phyloP scores from a whole-genome alignment of 768 basidiomycete species.

The Sistotremastrum niveocremeum region DNA sequence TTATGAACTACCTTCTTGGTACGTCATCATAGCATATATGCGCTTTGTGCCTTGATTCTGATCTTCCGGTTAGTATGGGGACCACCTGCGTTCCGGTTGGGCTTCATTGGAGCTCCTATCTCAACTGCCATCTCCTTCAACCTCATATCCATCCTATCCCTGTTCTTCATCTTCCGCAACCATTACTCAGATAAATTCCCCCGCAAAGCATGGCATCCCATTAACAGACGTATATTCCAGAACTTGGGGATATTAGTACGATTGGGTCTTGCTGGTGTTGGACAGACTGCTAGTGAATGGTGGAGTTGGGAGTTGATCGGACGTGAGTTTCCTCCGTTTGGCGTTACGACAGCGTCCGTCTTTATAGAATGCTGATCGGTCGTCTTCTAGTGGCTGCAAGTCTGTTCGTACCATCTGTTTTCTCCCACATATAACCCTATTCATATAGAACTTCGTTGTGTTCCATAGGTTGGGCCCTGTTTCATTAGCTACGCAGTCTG shows the following conservation, averaged over 20 bases:
- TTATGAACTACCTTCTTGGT: slow-evolving; percentile 82
- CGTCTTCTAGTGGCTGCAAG: slow-evolving; percentile 35
- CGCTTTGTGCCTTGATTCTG: not conserved
- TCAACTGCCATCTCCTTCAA: slow-evolving; percentile 85
- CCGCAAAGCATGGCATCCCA: slow-evolving; percentile 71
- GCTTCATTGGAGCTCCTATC: slow-evolving; percentile 86
- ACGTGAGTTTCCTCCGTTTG: slow-evolving; percentile 17
- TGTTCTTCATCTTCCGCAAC: slow-evolving; percentile 40
- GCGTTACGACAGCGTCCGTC: not conserved
- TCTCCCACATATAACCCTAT: not conserved
- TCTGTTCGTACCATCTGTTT: slow-evolving; percentile 20
- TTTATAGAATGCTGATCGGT: not conserved
- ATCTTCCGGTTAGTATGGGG: slow-evolving; percentile 55
- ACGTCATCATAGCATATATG: slow-evolving; percentile 6
- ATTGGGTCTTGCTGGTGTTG: slow-evolving; percentile 74
- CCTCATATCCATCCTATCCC: slow-evolving; percentile 51
- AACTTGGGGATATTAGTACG: slow-evolving; percentile 54
- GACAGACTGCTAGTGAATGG: slow-evolving; percentile 87
- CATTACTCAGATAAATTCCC: slow-evolving; percentile 21
- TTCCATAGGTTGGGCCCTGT: slow-evolving; percentile 57
- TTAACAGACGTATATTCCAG: slow-evolving; percentile 49
- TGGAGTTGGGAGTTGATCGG: slow-evolving; percentile 92
- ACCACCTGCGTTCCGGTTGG: slow-evolving; percentile 60
- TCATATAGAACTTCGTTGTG: slow-evolving; percentile 9
- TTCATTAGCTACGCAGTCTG: slow-evolving; percentile 77